Conservation (phyloP, 148 eudicot genomes). For the Dysphania ambrosioides region DNA sequence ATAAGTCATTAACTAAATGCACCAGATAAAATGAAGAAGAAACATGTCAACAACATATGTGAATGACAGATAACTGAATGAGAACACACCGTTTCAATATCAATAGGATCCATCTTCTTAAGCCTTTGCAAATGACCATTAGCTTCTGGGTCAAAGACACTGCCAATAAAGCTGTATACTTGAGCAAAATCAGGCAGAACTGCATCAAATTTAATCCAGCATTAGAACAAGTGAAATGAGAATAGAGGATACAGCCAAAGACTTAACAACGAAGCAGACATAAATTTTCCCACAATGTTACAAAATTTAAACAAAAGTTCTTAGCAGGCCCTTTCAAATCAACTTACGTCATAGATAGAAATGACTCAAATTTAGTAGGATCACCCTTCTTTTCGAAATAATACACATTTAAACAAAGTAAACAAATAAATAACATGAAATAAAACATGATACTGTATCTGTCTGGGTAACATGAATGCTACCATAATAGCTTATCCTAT, state of each 20-base stretch:
- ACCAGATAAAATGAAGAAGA: background rate
- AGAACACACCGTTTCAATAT: slow-evolving; percentile 77
- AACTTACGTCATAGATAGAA: background rate
- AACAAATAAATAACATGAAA: background rate
- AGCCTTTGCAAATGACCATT: slow-evolving; percentile 60
- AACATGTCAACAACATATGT: background rate
- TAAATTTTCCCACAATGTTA: background rate
- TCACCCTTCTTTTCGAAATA: background rate
- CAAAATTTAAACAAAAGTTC: background rate
- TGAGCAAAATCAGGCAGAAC: slow-evolving; percentile 95
- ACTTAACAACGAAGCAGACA: background rate
- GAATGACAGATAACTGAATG: background rate
- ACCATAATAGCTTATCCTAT: background rate
- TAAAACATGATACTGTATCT: background rate
- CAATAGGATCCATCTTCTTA: slow-evolving; percentile 89
- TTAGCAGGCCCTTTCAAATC: background rate
- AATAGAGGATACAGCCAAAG: background rate
- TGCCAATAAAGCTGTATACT: slow-evolving; percentile 89
- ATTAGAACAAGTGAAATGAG: background rate
- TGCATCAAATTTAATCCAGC: slow-evolving; percentile 34
- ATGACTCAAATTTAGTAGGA: background rate
- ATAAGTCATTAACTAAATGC: background rate
- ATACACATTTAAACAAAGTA: too few relatives aligned
- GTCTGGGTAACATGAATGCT: background rate
- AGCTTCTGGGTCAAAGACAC: slow-evolving; percentile 83